Evolutionary conservation across 2,329 filamentous ascomycete species (phyloP).

Genomic region (Didymella keratinophila): DNA sequence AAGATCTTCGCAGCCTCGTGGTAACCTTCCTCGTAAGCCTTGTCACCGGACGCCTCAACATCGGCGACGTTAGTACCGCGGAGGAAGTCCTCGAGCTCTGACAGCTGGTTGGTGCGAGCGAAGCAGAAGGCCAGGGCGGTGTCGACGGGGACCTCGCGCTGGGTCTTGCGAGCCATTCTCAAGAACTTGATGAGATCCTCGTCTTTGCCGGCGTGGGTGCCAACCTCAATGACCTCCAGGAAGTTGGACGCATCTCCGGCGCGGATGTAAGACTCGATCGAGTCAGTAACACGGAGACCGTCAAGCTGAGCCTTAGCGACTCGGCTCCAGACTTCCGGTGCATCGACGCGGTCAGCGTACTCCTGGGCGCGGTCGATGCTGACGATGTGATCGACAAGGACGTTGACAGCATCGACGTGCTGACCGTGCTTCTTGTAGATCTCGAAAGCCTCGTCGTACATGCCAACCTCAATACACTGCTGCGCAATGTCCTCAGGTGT

Average conservation of each 20-base stretch:
- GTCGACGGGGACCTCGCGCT: conserved; percentile 91
- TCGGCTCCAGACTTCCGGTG: conserved; percentile 87
- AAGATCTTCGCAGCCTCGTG: conserved; percentile 99
- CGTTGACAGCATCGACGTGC: conserved; percentile 84
- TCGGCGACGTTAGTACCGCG: conserved; percentile 93
- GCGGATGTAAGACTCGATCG: conserved; percentile 97
- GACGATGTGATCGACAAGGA: conserved; percentile 94
- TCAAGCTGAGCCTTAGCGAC: conserved; percentile 98
- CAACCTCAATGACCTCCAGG: conserved; percentile 93
- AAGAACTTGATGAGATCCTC: conserved; percentile 97
- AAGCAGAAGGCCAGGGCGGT: conserved; percentile 94
- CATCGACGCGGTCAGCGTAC: conserved; percentile 92
- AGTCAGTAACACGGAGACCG: conserved; percentile 88
- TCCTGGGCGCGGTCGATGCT: conserved; percentile 97
- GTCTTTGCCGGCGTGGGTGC: conserved; percentile 94
- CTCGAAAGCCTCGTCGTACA: conserved; percentile 96
- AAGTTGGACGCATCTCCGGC: conserved; percentile 93
- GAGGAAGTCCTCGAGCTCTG: conserved; percentile 95
- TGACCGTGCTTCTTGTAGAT: conserved; percentile 98
- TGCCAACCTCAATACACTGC: conserved; percentile 91
- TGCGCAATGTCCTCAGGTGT: conserved; percentile 90
- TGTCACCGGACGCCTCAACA: conserved; percentile 95
- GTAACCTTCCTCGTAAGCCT: conserved; percentile 92
- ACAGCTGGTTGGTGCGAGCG: conserved; percentile 87
- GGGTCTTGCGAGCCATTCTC: conserved; percentile 95